Evolutionary conservation across 345 rosid genomes (phyloP), one percentile per base, ranked within the genome.

Genomic region (Murraya koenigii): DNA sequence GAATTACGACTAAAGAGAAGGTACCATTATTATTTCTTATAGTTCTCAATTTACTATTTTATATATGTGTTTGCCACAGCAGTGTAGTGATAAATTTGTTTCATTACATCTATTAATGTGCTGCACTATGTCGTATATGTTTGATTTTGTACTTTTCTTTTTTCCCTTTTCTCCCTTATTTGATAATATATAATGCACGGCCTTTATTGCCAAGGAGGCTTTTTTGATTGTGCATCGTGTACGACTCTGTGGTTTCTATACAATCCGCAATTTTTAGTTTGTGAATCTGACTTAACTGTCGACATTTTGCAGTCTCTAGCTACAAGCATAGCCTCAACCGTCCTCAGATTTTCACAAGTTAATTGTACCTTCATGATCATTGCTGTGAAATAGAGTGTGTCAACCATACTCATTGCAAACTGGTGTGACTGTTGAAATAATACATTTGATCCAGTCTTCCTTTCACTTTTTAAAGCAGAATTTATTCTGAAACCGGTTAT

Each of bases 1-100:
- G 54, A 83, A 74, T 55, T 76, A 69, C 62, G 69, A 79, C 82
- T 22, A 72, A 82, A 77, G 77, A 78, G 61, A 82, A 80, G 92
- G 96, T 92, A 80, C 41, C 13, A 38, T 64, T 70, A 56, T 70
- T 41, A 47, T 30, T 77, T 25, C 69, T 52, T 67, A 59, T 56
- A 25, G 52, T 33, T 55, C 61, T 35, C 20, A 26, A 54, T 74
- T 74, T 49, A 49, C 28, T 35, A 61, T n/a, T 60, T n/a, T 14
- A n/a, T 39, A 36, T 72, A 55, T 59, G 28, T 30, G 19, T 5
- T 66, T 35, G n/a, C 55, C 7, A 26, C 41, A 26, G 25, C 10
- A 69, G 15, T 39, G 13, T 28, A 8, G 33, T 9, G 6, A 11
- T 76, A 8, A 35, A 66, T 23, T 7, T 47, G 63, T 69, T 8